A percentile compares a stretch with the other conserved stretches of the same genome.
Evolutionary conservation across 129 eudicot genomes (phyloP).

Genomic region (Deinandra increscens): DNA sequence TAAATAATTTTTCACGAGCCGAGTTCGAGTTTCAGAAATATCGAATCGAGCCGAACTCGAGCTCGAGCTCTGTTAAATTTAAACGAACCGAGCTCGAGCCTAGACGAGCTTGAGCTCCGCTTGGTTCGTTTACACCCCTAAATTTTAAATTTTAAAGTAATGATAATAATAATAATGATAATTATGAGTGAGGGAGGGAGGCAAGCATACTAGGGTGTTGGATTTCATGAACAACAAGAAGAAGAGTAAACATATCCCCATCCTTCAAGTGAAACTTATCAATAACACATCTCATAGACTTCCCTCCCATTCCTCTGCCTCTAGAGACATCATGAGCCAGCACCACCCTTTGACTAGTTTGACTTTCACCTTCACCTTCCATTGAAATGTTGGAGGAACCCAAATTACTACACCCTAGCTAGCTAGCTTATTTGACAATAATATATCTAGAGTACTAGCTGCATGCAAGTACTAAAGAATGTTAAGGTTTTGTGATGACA

Average conservation of each 20-base stretch:
- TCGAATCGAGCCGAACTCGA: too few relatives aligned
- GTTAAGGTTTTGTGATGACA: constrained; percentile 8
- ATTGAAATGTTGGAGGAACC: too few relatives aligned
- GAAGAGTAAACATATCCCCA: constrained; percentile 39
- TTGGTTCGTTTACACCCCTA: too few relatives aligned
- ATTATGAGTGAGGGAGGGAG: neutral
- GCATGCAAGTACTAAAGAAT: neutral
- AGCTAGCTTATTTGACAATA: too few relatives aligned
- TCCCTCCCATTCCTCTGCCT: constrained; percentile 26
- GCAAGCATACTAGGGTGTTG: constrained; percentile 30
- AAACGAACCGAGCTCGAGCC: too few relatives aligned
- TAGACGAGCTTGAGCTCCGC: too few relatives aligned
- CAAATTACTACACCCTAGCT: too few relatives aligned
- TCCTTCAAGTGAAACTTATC: constrained; percentile 32
- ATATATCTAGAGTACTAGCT: neutral
- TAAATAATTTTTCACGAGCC: too few relatives aligned
- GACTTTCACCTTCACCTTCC: constrained; percentile 13
- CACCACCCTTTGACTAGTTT: constrained; percentile 41
- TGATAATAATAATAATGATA: too few relatives aligned
- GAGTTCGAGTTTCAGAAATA: too few relatives aligned
- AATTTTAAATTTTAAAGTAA: too few relatives aligned
- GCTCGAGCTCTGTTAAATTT: too few relatives aligned
- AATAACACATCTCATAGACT: constrained; percentile 33
- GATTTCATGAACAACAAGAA: constrained; percentile 37
- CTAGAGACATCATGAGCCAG: constrained; percentile 44